Base-by-base conservation (phyloP, 2,329 filamentous ascomycete genomes). In the Raffaelea deltoideospora region DNA sequence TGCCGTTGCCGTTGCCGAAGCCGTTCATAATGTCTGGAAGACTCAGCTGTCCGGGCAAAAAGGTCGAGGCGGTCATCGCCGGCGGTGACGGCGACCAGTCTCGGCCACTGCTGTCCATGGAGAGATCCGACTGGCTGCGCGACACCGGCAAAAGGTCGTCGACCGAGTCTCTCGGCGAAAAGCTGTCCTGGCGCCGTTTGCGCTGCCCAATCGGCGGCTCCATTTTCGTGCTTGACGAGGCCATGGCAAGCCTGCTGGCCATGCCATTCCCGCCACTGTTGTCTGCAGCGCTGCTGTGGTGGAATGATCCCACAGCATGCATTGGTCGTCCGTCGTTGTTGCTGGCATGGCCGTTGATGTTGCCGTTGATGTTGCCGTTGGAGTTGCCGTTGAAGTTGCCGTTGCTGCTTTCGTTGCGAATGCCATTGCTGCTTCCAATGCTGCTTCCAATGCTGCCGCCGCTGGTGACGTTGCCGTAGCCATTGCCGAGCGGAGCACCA, bases 61-160 rank as follows among this genome's bases (percentile, higher is more conserved):
- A n/a, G n/a, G n/a, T n/a, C n/a, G n/a, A n/a, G n/a, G n/a, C n/a
- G n/a, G n/a, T n/a, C 18, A 19, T 22, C 7, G 21, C 14, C 13
- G 37, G 29, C 5, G 38, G 58, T 4, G 58, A 53, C 24, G 58
- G 54, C 26, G 56, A 49, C 38, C 56, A 47, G 32, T 60, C 57
- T 23, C 50, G 50, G 35, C 59, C 58, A n/a, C n/a, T n/a, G 46
- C 66, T 64, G 36, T 78, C 73, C 45, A 70, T 52, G 6, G 66
- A 67, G 48, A 72, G 72, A 45, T 78, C 74, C n/a, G 69, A 73
- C 8, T 72, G 50, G 51, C 65, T 69, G 21, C 71, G 67, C 15
- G 72, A 75, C 28, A 38, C 32, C 3, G 63, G 60, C 48, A 69
- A 60, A 43, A 71, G 64, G 47, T 74, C 70, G 50, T 75, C 71